phyloP scores from a whole-genome alignment of 2,329 filamentous ascomycete species.

The Juglanconis sp. region DNA sequence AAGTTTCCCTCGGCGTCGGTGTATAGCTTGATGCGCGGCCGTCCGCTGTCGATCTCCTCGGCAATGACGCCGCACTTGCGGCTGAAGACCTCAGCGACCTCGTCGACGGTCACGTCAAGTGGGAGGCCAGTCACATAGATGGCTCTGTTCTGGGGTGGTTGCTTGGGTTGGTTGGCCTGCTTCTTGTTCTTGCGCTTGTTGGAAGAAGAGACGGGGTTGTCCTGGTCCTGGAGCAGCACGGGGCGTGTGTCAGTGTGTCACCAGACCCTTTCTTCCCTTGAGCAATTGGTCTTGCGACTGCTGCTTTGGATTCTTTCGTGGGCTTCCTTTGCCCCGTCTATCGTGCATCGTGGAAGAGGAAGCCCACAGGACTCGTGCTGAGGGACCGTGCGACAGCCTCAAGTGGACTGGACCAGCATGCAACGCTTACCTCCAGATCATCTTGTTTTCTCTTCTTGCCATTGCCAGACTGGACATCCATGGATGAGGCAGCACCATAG shows the following conservation, averaged over 20 bases:
- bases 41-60: conserved; percentile 86
- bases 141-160: conserved; percentile 71
- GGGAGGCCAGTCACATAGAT: conserved; percentile 91
- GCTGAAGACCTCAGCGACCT: conserved; percentile 81
- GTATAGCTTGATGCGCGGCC: conserved; percentile 91
- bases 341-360: background rate
- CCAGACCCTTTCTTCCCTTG: conserved; percentile 5
- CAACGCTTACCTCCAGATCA: conserved; percentile 42
- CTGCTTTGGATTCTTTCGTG: background rate
- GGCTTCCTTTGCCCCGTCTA: background rate
- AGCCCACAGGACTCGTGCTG: conserved; percentile 1
- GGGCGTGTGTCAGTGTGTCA: conserved; percentile 19
- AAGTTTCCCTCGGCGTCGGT: conserved; percentile 75
- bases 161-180: conserved; percentile 35
- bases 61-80: conserved; percentile 85
- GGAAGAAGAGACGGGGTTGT: conserved; percentile 20
- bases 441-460: conserved; percentile 43
- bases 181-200: conserved; percentile 30
- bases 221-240: conserved; percentile 24
- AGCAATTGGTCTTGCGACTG: conserved; percentile 3
- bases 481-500: conserved; percentile 23
- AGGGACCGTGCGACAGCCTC: conserved; percentile 17
- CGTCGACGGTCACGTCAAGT: conserved; percentile 70
- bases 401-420: conserved; percentile 23
- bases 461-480: conserved; percentile 18